phyloP scores from a whole-genome alignment of 2,329 filamentous ascomycete species.

The Xylaria sp. region DNA sequence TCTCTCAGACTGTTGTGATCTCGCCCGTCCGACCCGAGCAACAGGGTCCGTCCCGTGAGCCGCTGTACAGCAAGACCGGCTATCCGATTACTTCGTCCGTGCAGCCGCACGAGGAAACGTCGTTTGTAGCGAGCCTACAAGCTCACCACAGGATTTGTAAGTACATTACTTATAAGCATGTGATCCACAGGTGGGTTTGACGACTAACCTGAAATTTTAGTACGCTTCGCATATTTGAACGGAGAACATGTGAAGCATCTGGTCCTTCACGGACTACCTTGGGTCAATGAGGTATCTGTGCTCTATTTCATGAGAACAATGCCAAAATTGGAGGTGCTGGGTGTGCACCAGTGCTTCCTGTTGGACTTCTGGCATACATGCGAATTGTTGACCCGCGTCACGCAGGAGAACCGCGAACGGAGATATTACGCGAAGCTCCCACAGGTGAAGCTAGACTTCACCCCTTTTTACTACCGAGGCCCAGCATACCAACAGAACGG shows the following conservation, averaged over 20 bases:
- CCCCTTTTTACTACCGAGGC: conserved; percentile 24
- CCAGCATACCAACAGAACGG: conserved; percentile 7
- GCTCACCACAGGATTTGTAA: conserved; percentile 13
- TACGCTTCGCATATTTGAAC: conserved; percentile 10
- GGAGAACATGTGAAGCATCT: conserved; percentile 22
- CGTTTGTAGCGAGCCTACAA: neutral
- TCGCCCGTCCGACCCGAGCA: conserved; percentile 9
- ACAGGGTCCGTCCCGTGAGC: neutral
- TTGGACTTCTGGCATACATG: conserved; percentile 22
- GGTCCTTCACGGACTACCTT: conserved; percentile 25
- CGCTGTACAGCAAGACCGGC: neutral
- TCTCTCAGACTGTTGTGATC: conserved; percentile 6
- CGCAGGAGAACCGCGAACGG: no score
- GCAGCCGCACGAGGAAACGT: neutral
- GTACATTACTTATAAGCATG: neutral
- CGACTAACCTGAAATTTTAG: conserved; percentile 3
- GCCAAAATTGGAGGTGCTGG: conserved; percentile 22
- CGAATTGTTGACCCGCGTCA: no score
- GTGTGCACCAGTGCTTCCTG: conserved; percentile 30
- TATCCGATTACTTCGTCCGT: conserved; percentile 8
- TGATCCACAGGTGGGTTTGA: neutral
- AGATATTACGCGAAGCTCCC: neutral
- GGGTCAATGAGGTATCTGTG: conserved; percentile 22
- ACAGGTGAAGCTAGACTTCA: conserved; percentile 15
- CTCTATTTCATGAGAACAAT: conserved; percentile 18